Evolutionary conservation across 768 basidiomycete genomes (phyloP).

Genomic region (Collybiopsis confluens): DNA sequence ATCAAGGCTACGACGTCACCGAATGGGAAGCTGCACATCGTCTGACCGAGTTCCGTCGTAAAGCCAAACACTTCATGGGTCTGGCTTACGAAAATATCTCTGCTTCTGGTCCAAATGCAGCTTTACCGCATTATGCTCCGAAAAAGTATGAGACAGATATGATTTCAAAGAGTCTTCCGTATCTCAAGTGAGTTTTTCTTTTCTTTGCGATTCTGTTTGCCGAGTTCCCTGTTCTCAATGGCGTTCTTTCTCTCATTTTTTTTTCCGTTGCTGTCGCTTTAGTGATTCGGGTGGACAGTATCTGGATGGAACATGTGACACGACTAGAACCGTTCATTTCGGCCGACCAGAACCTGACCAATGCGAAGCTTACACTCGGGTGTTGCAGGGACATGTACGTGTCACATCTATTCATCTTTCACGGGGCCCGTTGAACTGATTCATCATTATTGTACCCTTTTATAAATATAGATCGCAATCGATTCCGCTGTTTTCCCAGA

Average conservation of each 20-base stretch:
- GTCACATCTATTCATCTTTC: conserved; percentile 25
- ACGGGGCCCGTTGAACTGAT: not conserved
- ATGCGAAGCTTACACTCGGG: conserved; percentile 89
- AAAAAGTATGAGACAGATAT: conserved; percentile 60
- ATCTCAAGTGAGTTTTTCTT: conserved; percentile 68
- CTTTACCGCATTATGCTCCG: conserved; percentile 90
- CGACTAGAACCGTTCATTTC: conserved; percentile 79
- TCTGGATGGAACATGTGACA: conserved; percentile 86
- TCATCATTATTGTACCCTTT: conserved; percentile 17
- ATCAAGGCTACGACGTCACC: conserved; percentile 74
- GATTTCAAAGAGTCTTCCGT: conserved; percentile 78
- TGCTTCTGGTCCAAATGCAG: conserved; percentile 87
- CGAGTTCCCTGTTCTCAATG: no score
- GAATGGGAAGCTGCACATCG: conserved; percentile 91
- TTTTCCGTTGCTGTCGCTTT: conserved; percentile 13
- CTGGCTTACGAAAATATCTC: conserved; percentile 89
- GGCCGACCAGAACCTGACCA: conserved; percentile 84
- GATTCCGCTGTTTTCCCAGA: conserved; percentile 88
- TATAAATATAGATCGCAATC: conserved; percentile 71
- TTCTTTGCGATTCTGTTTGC: not conserved
- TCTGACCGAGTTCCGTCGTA: conserved; percentile 69
- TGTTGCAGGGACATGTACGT: conserved; percentile 93
- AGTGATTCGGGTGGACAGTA: conserved; percentile 94
- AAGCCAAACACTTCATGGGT: conserved; percentile 73
- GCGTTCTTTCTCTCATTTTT: not conserved